Evolutionary conservation across 1,139 yeast genomes (phyloP).

Genomic region (Yamadazyma aaseri): DNA sequence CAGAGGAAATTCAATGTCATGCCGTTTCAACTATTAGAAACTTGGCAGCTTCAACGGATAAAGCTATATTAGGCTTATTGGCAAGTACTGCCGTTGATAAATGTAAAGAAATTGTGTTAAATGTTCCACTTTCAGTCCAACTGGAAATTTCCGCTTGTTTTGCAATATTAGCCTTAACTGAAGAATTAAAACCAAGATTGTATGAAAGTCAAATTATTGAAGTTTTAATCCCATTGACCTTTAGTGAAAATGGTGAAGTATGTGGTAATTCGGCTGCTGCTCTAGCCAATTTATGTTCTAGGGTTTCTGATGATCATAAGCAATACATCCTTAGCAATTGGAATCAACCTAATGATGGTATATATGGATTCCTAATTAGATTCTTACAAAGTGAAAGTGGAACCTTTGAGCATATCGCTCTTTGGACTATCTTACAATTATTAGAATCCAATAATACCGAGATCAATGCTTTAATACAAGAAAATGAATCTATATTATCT

Average conservation of each 20-base stretch:
- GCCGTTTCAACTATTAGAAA: conserved; percentile 94
- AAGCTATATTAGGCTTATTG: conserved; percentile 85
- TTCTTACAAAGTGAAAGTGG: conserved; percentile 84
- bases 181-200: conserved; percentile 84
- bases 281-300: conserved; percentile 88
- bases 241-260: conserved; percentile 86
- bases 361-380: conserved; percentile 76
- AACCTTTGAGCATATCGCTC: conserved; percentile 97
- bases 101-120: conserved; percentile 82
- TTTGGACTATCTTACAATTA: conserved; percentile 94
- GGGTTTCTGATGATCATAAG: conserved; percentile 74
- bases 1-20: conserved; percentile 96
- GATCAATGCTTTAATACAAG: conserved; percentile 62
- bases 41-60: conserved; percentile 92
- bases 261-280: conserved; percentile 99
- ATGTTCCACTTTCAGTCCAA: conserved; percentile 85
- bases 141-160: conserved; percentile 96
- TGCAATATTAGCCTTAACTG: conserved; percentile 95
- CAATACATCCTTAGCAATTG: conserved; percentile 75
- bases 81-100: conserved; percentile 96
- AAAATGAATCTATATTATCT: conserved; percentile 53
- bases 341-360: conserved; percentile 81
- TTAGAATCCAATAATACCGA: conserved; percentile 82
- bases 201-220: conserved; percentile 83
- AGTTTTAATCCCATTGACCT: conserved; percentile 88